Evolutionary conservation across 140 eudicot genomes (phyloP), one percentile per base, ranked within the genome.

Genomic region (Stevia rebaudiana): DNA sequence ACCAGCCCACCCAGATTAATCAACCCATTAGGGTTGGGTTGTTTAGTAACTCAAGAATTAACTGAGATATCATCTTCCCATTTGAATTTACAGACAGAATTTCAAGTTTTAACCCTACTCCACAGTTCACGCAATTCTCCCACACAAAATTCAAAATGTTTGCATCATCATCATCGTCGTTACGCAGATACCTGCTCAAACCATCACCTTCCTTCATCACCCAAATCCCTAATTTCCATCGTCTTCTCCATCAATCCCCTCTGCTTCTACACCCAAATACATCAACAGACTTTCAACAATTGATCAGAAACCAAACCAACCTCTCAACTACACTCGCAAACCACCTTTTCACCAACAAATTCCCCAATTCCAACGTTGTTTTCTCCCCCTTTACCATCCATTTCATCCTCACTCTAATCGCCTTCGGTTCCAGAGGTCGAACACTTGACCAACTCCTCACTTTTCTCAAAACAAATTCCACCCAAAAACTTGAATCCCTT

Each of bases 351-450:
- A 62, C 79, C 11, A 72, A 70, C 21, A 11, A 61, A 18, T 68
- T 71, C 66, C 55, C 62, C 18, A 69, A 63, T 52, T 31, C 70
- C 47, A 88, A 89, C 85, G 6, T 71, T 24, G 87, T 89, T 3
- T 83, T 79, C 74, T 89, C 95, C 5, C 97, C 97, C 3, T 75
- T 83, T 36, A 79, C 87, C 16, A 49, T 86, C 69, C 92, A 83
- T 36, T 82, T 83, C 8, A 77, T 78, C 0, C 65, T 89, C 8
- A 61, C 80, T 74, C 36, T 86, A 58, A 22, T 83, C 25, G 86
- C 97, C 0, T 71, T 87, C 33, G 97, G 94, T 60, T 78, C 94
- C 13, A 35, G 23, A 0, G 94, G 85, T 25, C 72, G 65, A 59
- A 79, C 97, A 74, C 84, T 58, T 15, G 73, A 74, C 36, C 94